Evolutionary conservation across 352 stramenopile species (phyloP).

Genomic region (Vaucheria bursata): DNA sequence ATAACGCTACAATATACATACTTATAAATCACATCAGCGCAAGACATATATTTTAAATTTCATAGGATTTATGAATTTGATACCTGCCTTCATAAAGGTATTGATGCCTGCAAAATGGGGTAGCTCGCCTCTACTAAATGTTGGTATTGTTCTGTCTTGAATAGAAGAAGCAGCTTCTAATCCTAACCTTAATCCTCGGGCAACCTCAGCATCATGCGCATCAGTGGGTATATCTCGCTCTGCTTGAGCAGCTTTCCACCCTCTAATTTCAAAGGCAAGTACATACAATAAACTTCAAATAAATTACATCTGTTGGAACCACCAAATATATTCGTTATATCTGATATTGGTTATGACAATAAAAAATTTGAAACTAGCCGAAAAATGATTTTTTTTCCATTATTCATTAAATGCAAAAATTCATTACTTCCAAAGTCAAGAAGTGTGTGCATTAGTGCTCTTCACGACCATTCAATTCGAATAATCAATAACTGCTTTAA

Average conservation of each 20-base stretch:
- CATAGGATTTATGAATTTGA: neutral
- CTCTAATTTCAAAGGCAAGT: conserved; percentile 13
- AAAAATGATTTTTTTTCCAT: neutral
- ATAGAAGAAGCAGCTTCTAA: conserved; percentile 54
- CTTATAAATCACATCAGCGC: neutral
- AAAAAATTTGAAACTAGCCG: neutral
- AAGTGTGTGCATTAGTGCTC: too few species aligned
- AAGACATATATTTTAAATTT: neutral
- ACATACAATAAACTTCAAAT: neutral
- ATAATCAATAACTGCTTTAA: too few species aligned
- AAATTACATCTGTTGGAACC: too few species aligned
- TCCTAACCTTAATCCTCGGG: conserved; percentile 47
- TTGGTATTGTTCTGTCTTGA: conserved; percentile 57
- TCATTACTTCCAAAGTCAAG: too few species aligned
- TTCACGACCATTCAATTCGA: too few species aligned
- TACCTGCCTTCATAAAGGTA: conserved; percentile 55
- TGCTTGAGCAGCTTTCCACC: conserved; percentile 56
- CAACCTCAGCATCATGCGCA: conserved; percentile 50
- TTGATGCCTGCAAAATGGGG: conserved; percentile 61
- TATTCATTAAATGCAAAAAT: neutral
- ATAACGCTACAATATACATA: neutral
- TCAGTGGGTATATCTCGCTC: conserved; percentile 53
- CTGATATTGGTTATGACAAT: neutral
- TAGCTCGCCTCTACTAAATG: conserved; percentile 55
- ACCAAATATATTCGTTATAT: neutral